Conservation (phyloP, 345 rosid species). For the Aquilaria yunnanensis region DNA sequence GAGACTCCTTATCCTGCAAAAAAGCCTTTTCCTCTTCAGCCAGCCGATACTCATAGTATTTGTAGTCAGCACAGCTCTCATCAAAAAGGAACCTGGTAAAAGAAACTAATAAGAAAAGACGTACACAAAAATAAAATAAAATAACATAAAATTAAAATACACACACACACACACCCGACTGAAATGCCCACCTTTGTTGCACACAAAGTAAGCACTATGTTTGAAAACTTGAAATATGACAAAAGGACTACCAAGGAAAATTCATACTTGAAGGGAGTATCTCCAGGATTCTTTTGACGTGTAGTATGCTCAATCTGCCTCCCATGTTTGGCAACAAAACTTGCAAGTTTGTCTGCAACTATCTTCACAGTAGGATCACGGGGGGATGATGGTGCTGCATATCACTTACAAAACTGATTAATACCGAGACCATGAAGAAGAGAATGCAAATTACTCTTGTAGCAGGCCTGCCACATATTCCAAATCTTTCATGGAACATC, state of each 20-base stretch:
- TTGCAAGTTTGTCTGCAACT: constrained; percentile 95
- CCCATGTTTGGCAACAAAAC: constrained; percentile 97
- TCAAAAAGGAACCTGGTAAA: constrained; percentile 78
- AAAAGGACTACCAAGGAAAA: constrained; percentile 7
- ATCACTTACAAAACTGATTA: constrained; percentile 99
- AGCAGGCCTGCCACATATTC: constrained; percentile 90
- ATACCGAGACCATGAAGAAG: constrained; percentile 97
- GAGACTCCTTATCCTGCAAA: constrained; percentile 43
- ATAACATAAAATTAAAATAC: too few relatives aligned
- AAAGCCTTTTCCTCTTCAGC: constrained; percentile 73
- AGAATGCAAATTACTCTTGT: constrained; percentile 97
- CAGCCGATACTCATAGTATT: constrained; percentile 71
- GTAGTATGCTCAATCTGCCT: constrained; percentile 87
- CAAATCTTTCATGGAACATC: constrained; percentile 88
- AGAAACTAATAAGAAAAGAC: constrained; percentile 5
- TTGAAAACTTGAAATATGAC: neutral
- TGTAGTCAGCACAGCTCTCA: constrained; percentile 73
- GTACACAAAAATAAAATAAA: neutral
- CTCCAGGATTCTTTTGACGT: constrained; percentile 96
- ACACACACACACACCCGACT: constrained; percentile 5
- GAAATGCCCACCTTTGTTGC: neutral
- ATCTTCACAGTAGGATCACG: constrained; percentile 92
- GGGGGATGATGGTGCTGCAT: constrained; percentile 94
- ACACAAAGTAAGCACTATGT: neutral
- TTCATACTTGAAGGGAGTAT: constrained; percentile 85